These are phyloP conservation scores for Leccinum pachyderme DNA, from an alignment of 1,284 basidiomycete genomes.

Conservation along the genomic window DNA sequence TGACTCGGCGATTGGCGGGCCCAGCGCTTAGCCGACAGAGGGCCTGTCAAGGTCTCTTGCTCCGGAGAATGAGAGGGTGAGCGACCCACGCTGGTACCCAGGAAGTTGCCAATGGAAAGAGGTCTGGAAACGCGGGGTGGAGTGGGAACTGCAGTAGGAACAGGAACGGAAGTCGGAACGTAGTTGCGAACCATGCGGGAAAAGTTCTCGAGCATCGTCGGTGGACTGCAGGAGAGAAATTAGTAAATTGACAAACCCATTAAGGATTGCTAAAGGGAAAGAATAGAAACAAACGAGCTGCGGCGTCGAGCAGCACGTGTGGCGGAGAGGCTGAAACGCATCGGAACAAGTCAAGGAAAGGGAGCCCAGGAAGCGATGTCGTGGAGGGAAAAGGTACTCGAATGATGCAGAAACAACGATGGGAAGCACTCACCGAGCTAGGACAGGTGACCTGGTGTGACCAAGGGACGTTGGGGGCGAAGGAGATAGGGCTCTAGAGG, in stretches of 20 bases:
- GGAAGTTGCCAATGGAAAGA: conserved; percentile 47
- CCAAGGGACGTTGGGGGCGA: conserved; percentile 19
- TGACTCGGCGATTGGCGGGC: conserved; percentile 9
- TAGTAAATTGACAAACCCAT: conserved; percentile 12
- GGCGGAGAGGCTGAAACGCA: conserved; percentile 14
- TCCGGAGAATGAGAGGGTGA: conserved; percentile 15
- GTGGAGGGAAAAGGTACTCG: not conserved
- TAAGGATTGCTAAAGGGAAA: not conserved
- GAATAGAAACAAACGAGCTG: not conserved
- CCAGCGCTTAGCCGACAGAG: conserved; percentile 10
- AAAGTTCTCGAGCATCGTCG: conserved; percentile 48
- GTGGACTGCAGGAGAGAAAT: conserved; percentile 37
- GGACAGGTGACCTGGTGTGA: conserved; percentile 32
- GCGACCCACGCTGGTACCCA: conserved; percentile 22
- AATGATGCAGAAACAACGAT: conserved; percentile 2
- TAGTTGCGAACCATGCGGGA: conserved; percentile 52
- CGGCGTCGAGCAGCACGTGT: conserved; percentile 19
- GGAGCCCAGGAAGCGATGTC: conserved; percentile 13
- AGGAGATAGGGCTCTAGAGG: conserved; percentile 12
- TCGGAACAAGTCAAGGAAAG: conserved; percentile 4
- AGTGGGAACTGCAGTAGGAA: conserved; percentile 46
- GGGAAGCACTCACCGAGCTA: conserved; percentile 28
- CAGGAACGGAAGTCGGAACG: conserved; percentile 51
- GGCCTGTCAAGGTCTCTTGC: conserved; percentile 4
- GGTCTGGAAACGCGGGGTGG: conserved; percentile 51